These are phyloP conservation scores for Naegleria lovaniensis DNA, from an alignment of 208 protist species.

Conservation along the genomic window DNA sequence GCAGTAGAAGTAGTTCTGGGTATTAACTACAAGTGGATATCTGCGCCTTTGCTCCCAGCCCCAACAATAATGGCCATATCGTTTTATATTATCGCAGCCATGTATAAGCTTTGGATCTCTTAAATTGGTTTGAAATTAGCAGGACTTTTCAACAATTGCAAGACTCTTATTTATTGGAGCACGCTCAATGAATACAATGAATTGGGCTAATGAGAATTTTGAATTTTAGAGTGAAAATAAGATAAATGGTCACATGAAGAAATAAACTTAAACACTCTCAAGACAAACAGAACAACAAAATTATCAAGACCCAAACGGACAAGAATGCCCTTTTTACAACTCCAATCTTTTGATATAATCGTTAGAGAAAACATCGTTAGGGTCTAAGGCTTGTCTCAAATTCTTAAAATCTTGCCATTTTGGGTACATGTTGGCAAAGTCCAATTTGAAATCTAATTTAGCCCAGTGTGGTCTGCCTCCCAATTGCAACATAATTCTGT, in stretches of 20 bases:
- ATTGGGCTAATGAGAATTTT: too few relatives aligned
- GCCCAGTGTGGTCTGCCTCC: slow-evolving; percentile 68
- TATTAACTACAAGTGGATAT: neutral
- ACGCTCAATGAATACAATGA: too few relatives aligned
- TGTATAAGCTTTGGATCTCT: neutral
- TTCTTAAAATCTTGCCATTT: slow-evolving; percentile 57
- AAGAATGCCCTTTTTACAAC: too few relatives aligned
- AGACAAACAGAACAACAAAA: too few relatives aligned
- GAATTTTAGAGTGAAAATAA: too few relatives aligned
- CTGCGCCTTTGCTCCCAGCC: neutral
- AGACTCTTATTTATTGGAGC: too few relatives aligned
- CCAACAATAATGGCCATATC: neutral
- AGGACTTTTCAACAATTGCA: too few relatives aligned
- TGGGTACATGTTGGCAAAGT: slow-evolving; percentile 49
- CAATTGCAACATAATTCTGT: slow-evolving; percentile 53
- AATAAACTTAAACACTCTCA: too few relatives aligned
- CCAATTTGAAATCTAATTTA: slow-evolving; percentile 62
- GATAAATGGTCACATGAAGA: too few relatives aligned
- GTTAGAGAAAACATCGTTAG: slow-evolving; percentile 59
- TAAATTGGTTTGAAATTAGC: neutral
- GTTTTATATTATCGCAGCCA: neutral
- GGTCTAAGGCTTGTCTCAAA: slow-evolving; percentile 54
- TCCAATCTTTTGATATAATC: slow-evolving; percentile 55
- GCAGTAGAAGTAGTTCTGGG: neutral
- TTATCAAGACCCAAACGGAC: too few relatives aligned